Evolutionary conservation across 179 eudicot genomes (phyloP).

Genomic region (Amaranthus tricolor): DNA sequence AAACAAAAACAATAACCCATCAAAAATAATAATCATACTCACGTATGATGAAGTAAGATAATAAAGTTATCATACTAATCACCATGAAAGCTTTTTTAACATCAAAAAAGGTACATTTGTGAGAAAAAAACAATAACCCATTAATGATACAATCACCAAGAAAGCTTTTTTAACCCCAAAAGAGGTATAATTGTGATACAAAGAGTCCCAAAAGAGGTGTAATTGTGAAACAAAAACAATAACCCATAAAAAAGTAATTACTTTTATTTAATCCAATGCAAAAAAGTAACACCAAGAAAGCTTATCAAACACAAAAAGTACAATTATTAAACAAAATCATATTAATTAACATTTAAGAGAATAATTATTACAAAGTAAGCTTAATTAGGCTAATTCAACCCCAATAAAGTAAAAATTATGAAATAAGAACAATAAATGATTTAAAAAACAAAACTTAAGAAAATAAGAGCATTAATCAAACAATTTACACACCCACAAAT

Average conservation of each 20-base stretch:
- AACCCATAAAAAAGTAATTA: background rate
- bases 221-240: background rate
- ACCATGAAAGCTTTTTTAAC: too few species aligned
- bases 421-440: too few species aligned
- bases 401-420: too few species aligned
- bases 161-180: background rate
- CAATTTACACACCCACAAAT: background rate
- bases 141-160: background rate
- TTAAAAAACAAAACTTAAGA: background rate
- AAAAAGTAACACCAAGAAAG: background rate
- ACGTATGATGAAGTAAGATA: too few species aligned
- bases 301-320: too few species aligned
- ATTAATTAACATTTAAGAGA: background rate
- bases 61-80: too few species aligned
- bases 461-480: background rate
- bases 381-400: too few species aligned
- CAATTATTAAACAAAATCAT: background rate
- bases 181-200: background rate
- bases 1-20: too few species aligned
- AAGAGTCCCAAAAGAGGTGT: background rate
- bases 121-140: too few species aligned
- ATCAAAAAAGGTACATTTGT: too few species aligned
- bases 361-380: too few species aligned
- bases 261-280: background rate
- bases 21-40: too few species aligned